Evolutionary conservation across 208 protist genomes (phyloP), one percentile per base, ranked within the genome.

Genomic region (Phytomonas sp.): DNA sequence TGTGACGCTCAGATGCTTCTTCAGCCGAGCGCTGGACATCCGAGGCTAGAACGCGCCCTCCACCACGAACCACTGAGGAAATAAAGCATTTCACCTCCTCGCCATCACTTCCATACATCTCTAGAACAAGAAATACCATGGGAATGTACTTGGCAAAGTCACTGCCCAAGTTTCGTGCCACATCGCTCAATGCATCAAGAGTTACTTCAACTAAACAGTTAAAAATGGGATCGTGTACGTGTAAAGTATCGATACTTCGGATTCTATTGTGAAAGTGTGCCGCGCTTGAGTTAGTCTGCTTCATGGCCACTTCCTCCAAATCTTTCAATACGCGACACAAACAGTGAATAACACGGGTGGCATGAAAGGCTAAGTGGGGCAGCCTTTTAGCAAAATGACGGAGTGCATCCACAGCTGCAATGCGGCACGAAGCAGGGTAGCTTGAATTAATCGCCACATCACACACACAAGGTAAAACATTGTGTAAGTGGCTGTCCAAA

Each of bases 141-240:
- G 83, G 78, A 2, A 70, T 82, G 74, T 87, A 96, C 56, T 92
- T 96, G 49, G 88, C 88, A 81, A 92, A 94, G 63, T 86, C 78
- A 40, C 76, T 80, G 36, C 91, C 91, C 5, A 96, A 72, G 73
- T 92, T 92, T 34, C 79, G 80, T 4, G 87, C 86, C 67, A 96
- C 78, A 66, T 83, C 69, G 29, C 78, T 76, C 29, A 95, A 71
- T 52, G 90, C 84, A 45, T 79, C 82, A 14, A 93, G 75, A 36
- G 81, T 72, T 63, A 83, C 79, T 7, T 78, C 75, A n/a, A 84
- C 80, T n/a, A 95, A 75, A 23, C 45, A 56, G 6, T 56, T 19
- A 26, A 56, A 56, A 26, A 26, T 56, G 45, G 45, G 45, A 26
- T 56, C 45, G 45, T 56, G 45, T 56, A 56, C 19, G 7, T 56